These are phyloP conservation scores for Yarrowia galli DNA, from an alignment of 1,139 yeast species.

Conservation along the genomic window DNA sequence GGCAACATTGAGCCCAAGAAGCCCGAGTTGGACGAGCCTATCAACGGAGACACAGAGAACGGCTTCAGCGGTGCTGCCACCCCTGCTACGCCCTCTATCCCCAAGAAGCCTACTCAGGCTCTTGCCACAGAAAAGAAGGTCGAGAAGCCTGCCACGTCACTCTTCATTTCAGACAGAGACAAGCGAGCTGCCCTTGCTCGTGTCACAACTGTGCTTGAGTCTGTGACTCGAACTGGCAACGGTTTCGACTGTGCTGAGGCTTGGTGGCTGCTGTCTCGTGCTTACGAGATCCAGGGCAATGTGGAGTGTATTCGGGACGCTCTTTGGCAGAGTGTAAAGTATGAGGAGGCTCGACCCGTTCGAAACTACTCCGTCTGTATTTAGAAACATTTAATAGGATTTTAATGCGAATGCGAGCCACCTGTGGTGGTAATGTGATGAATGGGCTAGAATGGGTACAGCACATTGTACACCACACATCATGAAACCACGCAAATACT, in stretches of 20 bases:
- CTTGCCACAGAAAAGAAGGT: conserved; percentile 27
- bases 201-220: conserved; percentile 67
- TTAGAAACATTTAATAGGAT: conserved; percentile 28
- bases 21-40: conserved; percentile 25
- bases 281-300: conserved; percentile 71
- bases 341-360: conserved; percentile 73
- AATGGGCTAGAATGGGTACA: no score
- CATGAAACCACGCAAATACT: no score
- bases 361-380: conserved; percentile 52
- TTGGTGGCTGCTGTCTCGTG: conserved; percentile 73
- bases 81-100: conserved; percentile 35
- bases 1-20: conserved; percentile 37
- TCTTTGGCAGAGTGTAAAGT: conserved; percentile 70
- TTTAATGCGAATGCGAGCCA: neutral
- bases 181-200: conserved; percentile 70
- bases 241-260: conserved; percentile 71
- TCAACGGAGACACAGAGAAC: conserved; percentile 40
- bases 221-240: conserved; percentile 58
- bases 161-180: conserved; percentile 60
- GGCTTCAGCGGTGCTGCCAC: conserved; percentile 30
- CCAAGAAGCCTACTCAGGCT: conserved; percentile 33
- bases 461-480: no score
- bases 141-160: conserved; percentile 14
- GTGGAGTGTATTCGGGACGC: conserved; percentile 59
- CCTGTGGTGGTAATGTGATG: neutral